These are phyloP conservation scores for Graphilbum sp. DNA, from an alignment of 2,329 filamentous ascomycete species.

Conservation along the genomic window DNA sequence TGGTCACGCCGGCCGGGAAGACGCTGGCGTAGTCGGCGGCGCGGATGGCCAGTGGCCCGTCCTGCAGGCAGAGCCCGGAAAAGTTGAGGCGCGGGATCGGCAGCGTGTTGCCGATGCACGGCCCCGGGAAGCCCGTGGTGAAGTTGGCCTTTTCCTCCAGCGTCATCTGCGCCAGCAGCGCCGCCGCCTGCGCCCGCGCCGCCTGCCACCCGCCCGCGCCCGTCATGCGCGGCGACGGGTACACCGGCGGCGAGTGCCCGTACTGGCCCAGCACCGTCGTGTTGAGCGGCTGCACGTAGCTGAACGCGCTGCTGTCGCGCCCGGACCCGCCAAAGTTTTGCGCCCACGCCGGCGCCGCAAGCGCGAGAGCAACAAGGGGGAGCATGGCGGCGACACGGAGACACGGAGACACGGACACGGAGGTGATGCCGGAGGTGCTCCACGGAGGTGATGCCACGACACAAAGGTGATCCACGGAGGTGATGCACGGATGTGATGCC, in stretches of 20 bases:
- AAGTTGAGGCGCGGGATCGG: constrained; percentile 55
- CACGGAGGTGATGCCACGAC: too few relatives aligned
- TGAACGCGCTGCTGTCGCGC: neutral
- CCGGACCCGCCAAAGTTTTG: neutral
- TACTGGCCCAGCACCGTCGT: constrained; percentile 2
- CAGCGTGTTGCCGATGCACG: constrained; percentile 62
- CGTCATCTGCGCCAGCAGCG: constrained; percentile 51
- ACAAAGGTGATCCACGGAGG: too few relatives aligned
- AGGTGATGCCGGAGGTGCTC: too few relatives aligned
- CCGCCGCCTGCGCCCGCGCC: constrained; percentile 32
- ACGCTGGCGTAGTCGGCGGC: constrained; percentile 60
- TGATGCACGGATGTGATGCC: too few relatives aligned
- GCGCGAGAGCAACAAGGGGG: neutral
- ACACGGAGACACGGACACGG: too few relatives aligned
- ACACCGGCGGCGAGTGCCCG: neutral
- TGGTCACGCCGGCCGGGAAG: constrained; percentile 66
- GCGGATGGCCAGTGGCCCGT: constrained; percentile 54
- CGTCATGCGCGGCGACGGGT: neutral
- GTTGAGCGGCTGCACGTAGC: constrained; percentile 1
- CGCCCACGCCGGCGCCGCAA: neutral
- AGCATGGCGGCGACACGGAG: neutral
- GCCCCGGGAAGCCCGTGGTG: constrained; percentile 44
- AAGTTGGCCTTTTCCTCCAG: constrained; percentile 60
- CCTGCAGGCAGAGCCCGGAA: constrained; percentile 54
- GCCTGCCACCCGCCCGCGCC: too few relatives aligned